Base-by-base conservation (phyloP, 192 early-diverging fungal genomes). In the Dispira simplex region DNA sequence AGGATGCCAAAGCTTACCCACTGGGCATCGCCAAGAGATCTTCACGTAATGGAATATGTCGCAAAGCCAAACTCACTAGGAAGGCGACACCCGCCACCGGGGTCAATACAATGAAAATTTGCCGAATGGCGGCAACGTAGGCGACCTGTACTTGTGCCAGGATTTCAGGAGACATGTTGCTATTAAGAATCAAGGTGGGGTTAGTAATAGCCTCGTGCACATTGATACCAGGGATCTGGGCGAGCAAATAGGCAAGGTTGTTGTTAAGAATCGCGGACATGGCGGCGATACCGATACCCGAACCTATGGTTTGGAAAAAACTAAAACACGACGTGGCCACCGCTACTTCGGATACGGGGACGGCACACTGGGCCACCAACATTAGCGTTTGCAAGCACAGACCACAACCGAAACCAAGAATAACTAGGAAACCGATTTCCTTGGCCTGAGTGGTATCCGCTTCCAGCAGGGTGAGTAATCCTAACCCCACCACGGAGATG, bases 361-460 rank as follows among this genome's bases (percentile, higher is more conserved):
- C 89, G 21, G 80, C 68, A 3, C 83, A 75, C 68, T 93, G 90
- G 43, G 79, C 75, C n/a, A 79, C 78, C 8, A 91, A 72, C 44
- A 81, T 71, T n/a, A 82, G 71, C 2, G 80, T 80, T 68, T 90
- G 89, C 51, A 92, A 74, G 60, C 81, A 78, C 25, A 73, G 62
- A 44, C 95, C 92, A 25, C 85, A 58, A 11, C 95, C 95, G 23
- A 84, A 28, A 3, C 91, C 92, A 44, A 79, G 32, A 53, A 91
- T 66, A 12, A 92, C 64, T 58, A 90, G 64, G 62, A 75, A 87
- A 13, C 83, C 77, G 64, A 85, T 79, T 46, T 78, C 71, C 68
- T 76, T 64, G 20, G 75, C 83, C 1, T 64, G 66, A 25, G 49
- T 72, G 11, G 79, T 69, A 16, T 70, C 64, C 20, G 70, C 75